Percentiles rank a stretch among this genome's conserved stretches.
Evolutionary conservation across 1,284 basidiomycete genomes (phyloP).

Genomic region (Entoloma clypeatum): DNA sequence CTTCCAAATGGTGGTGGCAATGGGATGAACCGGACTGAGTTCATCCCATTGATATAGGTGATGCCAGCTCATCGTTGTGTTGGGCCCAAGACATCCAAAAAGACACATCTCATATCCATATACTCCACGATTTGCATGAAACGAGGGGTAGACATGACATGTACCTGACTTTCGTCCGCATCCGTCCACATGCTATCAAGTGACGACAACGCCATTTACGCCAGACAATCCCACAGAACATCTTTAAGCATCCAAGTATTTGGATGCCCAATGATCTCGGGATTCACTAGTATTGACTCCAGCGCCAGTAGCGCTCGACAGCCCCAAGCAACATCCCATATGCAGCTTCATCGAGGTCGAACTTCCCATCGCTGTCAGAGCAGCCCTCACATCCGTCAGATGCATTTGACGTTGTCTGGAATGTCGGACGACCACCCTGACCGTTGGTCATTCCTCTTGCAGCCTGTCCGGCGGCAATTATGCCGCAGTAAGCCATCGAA

Average conservation of each 20-base stretch:
- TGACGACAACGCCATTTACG: neutral
- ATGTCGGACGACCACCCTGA: conserved; percentile 4
- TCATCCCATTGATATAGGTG: no score
- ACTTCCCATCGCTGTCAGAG: conserved; percentile 9
- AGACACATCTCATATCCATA: no score
- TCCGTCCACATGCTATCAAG: no score
- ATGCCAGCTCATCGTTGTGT: no score
- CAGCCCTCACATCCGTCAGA: conserved; percentile 4
- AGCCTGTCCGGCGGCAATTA: conserved; percentile 14
- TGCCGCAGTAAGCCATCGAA: no score
- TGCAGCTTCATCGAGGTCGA: conserved; percentile 38
- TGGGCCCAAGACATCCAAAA: no score
- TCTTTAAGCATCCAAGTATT: neutral
- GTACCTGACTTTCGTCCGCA: no score
- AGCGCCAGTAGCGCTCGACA: conserved; percentile 43
- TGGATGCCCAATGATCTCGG: conserved; percentile 11
- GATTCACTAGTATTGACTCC: conserved; percentile 20
- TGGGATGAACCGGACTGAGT: no score
- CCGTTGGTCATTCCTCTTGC: conserved; percentile 9
- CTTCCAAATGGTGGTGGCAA: no score
- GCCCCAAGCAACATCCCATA: conserved; percentile 48
- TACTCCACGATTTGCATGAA: no score
- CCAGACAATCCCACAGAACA: neutral
- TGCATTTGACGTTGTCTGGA: conserved; percentile 1
- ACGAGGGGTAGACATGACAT: no score